Conservation (phyloP, 129 eudicot genomes). For the Flaveria ramosissima region DNA sequence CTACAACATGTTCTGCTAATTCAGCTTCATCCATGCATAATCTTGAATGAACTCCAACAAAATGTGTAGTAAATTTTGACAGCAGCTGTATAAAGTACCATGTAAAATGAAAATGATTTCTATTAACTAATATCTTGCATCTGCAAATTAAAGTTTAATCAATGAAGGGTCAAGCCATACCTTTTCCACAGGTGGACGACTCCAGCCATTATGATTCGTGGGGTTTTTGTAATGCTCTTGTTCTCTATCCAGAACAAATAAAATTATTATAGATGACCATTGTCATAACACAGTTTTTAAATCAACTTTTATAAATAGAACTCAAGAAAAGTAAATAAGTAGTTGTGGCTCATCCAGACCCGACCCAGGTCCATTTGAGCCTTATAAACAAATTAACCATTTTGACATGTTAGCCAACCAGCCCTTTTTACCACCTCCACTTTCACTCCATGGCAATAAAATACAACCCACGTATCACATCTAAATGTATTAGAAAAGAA, state of each 20-base stretch:
- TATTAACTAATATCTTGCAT: not conserved
- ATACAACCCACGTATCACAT: not conserved
- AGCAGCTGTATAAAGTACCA: constrained; percentile 46
- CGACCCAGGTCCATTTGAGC: not conserved
- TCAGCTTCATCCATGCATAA: constrained; percentile 89
- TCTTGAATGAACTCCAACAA: constrained; percentile 76
- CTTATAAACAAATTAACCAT: not conserved
- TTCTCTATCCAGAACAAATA: constrained; percentile 49
- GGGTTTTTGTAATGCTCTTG: constrained; percentile 77
- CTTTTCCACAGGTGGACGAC: constrained; percentile 90
- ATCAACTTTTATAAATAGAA: not conserved
- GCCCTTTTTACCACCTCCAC: not conserved
- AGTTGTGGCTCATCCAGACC: not conserved
- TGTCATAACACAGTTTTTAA: not conserved
- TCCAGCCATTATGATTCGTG: constrained; percentile 54
- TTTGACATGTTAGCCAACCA: not conserved
- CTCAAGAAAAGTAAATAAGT: not conserved
- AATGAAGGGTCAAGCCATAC: constrained; percentile 29
- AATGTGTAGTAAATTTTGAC: constrained; percentile 69
- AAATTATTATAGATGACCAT: not conserved
- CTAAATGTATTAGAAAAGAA: constrained; percentile 8
- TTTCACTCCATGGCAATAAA: not conserved
- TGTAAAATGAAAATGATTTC: not conserved
- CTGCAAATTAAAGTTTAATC: not conserved
- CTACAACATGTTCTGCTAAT: constrained; percentile 90